A percentile compares a stretch with the other conserved stretches of the same genome.
Evolutionary conservation across 2,329 filamentous ascomycete genomes (phyloP).

Genomic region (Thielaviopsis ethacetica): DNA sequence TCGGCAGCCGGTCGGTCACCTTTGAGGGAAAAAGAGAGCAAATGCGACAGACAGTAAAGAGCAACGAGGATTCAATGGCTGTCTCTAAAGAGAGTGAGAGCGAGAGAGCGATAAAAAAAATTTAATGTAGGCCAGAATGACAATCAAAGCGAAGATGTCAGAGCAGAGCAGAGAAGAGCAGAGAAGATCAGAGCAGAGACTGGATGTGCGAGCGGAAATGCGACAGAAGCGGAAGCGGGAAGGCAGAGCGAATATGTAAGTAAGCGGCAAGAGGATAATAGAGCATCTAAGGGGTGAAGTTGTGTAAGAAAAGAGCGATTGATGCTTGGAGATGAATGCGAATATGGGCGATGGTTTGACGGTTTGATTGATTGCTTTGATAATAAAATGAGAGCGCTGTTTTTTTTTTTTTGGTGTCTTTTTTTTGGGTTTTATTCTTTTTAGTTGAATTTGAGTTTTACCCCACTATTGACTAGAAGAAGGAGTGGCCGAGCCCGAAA

Average conservation of each 20-base stretch:
- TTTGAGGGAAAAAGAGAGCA: background rate
- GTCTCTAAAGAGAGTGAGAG: background rate
- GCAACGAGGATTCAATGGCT: background rate
- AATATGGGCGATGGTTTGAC: background rate
- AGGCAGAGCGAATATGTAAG: too few species aligned
- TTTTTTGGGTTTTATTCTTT: background rate
- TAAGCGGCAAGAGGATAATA: background rate
- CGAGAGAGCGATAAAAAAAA: too few species aligned
- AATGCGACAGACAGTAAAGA: background rate
- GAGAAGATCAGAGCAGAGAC: too few species aligned
- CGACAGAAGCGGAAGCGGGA: background rate
- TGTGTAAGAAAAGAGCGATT: background rate
- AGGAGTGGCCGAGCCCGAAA: background rate
- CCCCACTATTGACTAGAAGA: slow-evolving; percentile 4
- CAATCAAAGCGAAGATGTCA: background rate
- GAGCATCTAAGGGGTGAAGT: background rate
- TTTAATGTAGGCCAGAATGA: background rate
- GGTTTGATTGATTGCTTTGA: background rate
- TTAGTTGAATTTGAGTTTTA: slow-evolving; percentile 3
- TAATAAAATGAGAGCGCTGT: background rate
- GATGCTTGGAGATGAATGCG: background rate
- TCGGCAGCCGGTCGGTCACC: background rate
- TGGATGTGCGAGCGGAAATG: background rate
- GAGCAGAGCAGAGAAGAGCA: too few species aligned
- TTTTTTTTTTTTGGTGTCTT: background rate